Conservation (phyloP, 192 early-diverging fungal genomes). For the Funneliformis geosporum region DNA sequence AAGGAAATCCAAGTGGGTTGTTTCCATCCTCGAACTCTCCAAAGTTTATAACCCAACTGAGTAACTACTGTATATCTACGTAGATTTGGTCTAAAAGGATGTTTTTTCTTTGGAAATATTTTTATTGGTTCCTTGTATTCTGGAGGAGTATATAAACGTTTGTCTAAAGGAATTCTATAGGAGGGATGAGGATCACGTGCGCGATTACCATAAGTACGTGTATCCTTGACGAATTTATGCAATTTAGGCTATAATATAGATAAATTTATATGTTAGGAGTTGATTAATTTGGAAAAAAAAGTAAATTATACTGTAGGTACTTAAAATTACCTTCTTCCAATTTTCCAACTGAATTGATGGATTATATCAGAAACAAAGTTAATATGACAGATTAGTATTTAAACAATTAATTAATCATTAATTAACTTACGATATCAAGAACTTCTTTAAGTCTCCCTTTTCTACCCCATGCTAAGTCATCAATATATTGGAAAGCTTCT, state of each 20-base stretch:
- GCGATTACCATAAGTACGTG: conserved; percentile 32
- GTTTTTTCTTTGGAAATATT: conserved; percentile 16
- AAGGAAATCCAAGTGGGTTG: conserved; percentile 50
- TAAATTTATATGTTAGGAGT: neutral
- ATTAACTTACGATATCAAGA: conserved; percentile 37
- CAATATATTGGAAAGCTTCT: conserved; percentile 31
- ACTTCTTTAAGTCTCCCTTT: conserved; percentile 43
- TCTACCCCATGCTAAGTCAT: conserved; percentile 38
- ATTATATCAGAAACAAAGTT: neutral
- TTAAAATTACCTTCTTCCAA: neutral
- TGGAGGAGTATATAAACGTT: conserved; percentile 37
- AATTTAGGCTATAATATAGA: conserved; percentile 16
- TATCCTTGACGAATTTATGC: conserved; percentile 42
- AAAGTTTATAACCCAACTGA: conserved; percentile 41
- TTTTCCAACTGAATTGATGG: neutral
- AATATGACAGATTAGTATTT: neutral
- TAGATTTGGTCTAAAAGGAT: conserved; percentile 34
- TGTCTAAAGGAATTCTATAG: conserved; percentile 39
- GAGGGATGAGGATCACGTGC: conserved; percentile 23
- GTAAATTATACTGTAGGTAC: too few species aligned
- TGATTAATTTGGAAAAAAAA: neutral
- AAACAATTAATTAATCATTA: neutral
- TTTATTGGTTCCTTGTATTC: neutral
- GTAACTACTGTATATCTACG: conserved; percentile 35
- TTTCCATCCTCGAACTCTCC: conserved; percentile 42